Percentiles rank a stretch among this genome's conserved stretches.
These are phyloP conservation scores for Solanum hybrid DNA, from an alignment of 305 asterid species.

Conservation along the genomic window DNA sequence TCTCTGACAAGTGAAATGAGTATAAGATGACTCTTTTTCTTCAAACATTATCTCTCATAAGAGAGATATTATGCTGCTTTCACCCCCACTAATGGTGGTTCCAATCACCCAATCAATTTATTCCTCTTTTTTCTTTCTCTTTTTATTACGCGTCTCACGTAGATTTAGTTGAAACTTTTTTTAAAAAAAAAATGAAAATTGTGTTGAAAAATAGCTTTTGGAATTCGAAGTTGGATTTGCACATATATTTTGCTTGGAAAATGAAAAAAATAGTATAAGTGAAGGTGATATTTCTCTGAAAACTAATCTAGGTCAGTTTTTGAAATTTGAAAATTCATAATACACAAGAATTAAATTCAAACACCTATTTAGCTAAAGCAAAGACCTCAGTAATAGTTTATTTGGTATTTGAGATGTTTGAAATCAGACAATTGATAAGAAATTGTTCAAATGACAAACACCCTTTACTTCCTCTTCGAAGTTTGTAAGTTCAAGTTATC, in stretches of 20 bases:
- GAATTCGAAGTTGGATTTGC: not conserved
- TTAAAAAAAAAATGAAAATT: too few species aligned
- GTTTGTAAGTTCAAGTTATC: too few species aligned
- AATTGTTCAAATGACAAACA: not conserved
- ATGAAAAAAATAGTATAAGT: too few species aligned
- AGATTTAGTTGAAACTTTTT: not conserved
- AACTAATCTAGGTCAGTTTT: too few species aligned
- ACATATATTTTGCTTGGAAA: not conserved
- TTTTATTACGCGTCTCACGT: not conserved
- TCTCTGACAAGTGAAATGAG: slow-evolving; percentile 8
- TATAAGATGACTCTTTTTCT: not conserved
- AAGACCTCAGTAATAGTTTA: not conserved
- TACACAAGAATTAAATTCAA: too few species aligned
- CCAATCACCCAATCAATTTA: not conserved
- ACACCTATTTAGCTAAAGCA: not conserved
- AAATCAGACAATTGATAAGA: not conserved
- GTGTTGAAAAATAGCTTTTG: not conserved
- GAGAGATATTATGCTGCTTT: not conserved
- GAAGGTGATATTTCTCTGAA: not conserved
- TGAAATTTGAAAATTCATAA: not conserved
- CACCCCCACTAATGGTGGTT: not conserved
- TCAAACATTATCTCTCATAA: not conserved
- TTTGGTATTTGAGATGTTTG: not conserved
- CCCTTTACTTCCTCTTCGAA: too few species aligned
- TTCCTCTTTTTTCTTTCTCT: not conserved